Evolutionary conservation across 2,329 filamentous ascomycete species (phyloP), one percentile per base, ranked within the genome.

Genomic region (Alternaria brassicae): DNA sequence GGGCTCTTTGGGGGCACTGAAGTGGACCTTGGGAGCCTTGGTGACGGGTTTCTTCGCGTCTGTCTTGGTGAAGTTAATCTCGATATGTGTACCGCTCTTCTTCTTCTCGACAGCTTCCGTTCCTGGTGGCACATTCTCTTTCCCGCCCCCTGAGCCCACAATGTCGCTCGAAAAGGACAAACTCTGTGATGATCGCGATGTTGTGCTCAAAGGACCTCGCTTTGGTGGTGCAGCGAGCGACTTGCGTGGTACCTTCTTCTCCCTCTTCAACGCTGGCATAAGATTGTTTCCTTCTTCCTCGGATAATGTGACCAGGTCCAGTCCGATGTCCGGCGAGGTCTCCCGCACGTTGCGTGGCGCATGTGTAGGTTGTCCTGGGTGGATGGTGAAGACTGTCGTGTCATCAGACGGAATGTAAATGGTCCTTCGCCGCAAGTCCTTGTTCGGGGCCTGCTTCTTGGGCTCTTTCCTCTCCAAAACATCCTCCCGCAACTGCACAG

Each of bases 111-210:
- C 60, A 5, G 72, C 63, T 13, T 71, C 68, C 53, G 70, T 64
- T n/a, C 81, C 82, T 1, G 86, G 87, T 13, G 86, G 86, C 5
- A 88, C 69, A 62, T 89, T 89, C 71, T 89, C 87, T 66, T 89
- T 89, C 6, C 87, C 87, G 4, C 81, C 81, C 32, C 84, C 84
- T 48, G 81, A 80, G 23, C 85, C 86, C 58, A 78, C 68, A n/a
- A 83, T 70, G 66, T 87, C 83, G 41, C 77, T 68, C 17, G 74
- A 71, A 39, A 77, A 74, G 4, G 76, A 75, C 7, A 73, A 68
- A 45, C 79, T 80, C 63, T 84, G 83, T 6, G 75, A 59, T 25
- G 69, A 70, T 23, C 70, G 71, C 6, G 69, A 59, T 12, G 74
- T 79, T 37, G 81, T 78, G 34, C 82, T 81, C 50, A 88, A 72